Base-by-base conservation (phyloP, 1,284 basidiomycete genomes). In the Ceratorhiza oryzae-sativae region DNA sequence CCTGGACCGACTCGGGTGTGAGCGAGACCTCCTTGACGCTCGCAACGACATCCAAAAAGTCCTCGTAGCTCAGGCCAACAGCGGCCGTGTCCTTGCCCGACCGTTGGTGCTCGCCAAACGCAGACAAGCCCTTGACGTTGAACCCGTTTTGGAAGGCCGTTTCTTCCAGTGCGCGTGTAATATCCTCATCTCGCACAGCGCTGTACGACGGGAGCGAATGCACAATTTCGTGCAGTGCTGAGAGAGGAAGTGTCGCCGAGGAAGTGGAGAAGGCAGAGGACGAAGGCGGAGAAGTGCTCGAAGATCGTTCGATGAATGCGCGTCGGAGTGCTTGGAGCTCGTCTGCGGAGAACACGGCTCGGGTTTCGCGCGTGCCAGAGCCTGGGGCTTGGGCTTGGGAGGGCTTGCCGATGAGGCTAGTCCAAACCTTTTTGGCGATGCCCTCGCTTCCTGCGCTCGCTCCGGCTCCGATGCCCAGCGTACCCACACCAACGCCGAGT, bases 11-110 rank as follows among this genome's bases (percentile, higher is more conserved):
- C 68, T 80, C 81, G 79, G 84, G 89, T 62, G 84, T 82, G 77
- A 88, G 87, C 71, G 86, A 86, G 20, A 94, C 85, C 76, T 95
- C 92, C 79, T 94, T 94, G 74, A 95, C 81, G 61, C 87, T 90
- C 1, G 90, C 92, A 72, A 91, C 94, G 60, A 94, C 87, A 88
- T 93, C 76, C 18, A 75, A 68, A 72, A 74, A 72, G 27, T 72
- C 68, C 27, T 36, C 20, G 32, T 75, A 73, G 34, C 75, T 61
- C 70, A 71, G 30, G 60, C 59, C 56, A 73, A 42, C 45, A 63
- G 63, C 51, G 73, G 34, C n/a, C 18, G 48, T 82, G 85, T 30
- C 75, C 36, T 56, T 56, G 25, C 30, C 36, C 25, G 53, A 36
- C 25, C 41, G 32, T 30, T 70, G 36, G 39, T 53, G 41, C 30